Conservation (phyloP, 345 rosid species). For the Acer campestre region DNA sequence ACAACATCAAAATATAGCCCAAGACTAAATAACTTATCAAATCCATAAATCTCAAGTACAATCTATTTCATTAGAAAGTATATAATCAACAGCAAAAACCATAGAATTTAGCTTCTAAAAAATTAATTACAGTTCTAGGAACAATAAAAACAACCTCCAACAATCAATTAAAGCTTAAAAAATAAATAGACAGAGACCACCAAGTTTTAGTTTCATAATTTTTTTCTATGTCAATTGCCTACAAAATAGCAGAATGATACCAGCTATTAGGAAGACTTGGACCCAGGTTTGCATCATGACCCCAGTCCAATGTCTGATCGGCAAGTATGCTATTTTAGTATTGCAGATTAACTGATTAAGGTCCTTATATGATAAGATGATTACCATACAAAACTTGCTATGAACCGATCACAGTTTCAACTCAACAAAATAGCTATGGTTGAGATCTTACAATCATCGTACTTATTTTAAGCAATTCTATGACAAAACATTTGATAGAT, state of each 20-base stretch:
- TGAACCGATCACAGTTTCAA: not conserved
- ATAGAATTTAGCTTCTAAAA: not conserved
- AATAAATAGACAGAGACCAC: not conserved
- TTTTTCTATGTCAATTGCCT: not conserved
- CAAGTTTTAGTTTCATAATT: not conserved
- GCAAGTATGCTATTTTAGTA: not conserved
- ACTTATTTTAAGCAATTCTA: not conserved
- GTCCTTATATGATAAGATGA: not conserved
- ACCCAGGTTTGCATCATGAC: not conserved
- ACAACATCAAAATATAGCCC: not conserved
- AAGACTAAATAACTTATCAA: not conserved
- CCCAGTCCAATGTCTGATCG: not conserved
- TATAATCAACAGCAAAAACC: not conserved
- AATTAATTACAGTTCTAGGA: not conserved
- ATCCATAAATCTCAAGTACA: slow-evolving; percentile 2
- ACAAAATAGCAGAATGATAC: not conserved
- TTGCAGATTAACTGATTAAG: not conserved
- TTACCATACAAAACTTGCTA: not conserved
- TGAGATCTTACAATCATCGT: not conserved
- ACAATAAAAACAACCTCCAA: not conserved
- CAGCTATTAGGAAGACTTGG: not conserved
- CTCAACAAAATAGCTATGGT: not conserved
- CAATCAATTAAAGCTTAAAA: not conserved
- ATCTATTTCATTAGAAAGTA: not conserved
- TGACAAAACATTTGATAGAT: not conserved